Evolutionary conservation across 805 yeast genomes (phyloP).

Genomic region (Candida namnaoensis): DNA sequence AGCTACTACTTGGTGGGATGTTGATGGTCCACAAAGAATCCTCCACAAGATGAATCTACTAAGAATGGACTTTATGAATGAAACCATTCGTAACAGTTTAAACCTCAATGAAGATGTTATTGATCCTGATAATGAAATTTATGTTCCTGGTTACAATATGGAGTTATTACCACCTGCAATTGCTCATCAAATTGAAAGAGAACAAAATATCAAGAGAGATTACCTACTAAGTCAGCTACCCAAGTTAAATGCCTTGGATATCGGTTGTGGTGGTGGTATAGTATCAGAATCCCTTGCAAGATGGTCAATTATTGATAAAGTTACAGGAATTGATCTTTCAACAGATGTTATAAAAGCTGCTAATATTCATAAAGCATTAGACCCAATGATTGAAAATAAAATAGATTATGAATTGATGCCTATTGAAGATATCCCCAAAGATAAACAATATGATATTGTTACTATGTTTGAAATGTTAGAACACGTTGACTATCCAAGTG

Average conservation of each 20-base stretch:
- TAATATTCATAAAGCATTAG: slow-evolving; percentile 50
- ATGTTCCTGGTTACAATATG: slow-evolving; percentile 71
- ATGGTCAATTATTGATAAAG: slow-evolving; percentile 48
- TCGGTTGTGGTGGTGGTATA: slow-evolving; percentile 99
- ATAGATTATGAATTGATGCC: slow-evolving; percentile 53
- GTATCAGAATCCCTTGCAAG: slow-evolving; percentile 83
- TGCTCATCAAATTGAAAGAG: slow-evolving; percentile 33
- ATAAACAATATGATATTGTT: slow-evolving; percentile 59
- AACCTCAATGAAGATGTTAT: slow-evolving; percentile 9
- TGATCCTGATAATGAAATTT: slow-evolving; percentile 38
- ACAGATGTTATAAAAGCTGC: slow-evolving; percentile 80
- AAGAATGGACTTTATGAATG: slow-evolving; percentile 78
- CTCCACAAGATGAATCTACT: slow-evolving; percentile 90
- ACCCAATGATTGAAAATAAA: slow-evolving; percentile 51
- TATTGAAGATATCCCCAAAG: slow-evolving; percentile 45
- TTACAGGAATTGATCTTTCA: slow-evolving; percentile 81
- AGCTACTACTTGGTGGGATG: slow-evolving; percentile 99
- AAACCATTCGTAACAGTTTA: slow-evolving; percentile 33
- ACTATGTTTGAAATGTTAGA: slow-evolving; percentile 94
- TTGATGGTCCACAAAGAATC: slow-evolving; percentile 85
- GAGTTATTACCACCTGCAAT: slow-evolving; percentile 58
- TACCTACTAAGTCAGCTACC: slow-evolving; percentile 16
- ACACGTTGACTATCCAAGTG: slow-evolving; percentile 83
- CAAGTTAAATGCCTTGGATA: slow-evolving; percentile 58
- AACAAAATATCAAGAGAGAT: slow-evolving; percentile 40